Percentiles rank a stretch among this genome's conserved stretches.
These are phyloP conservation scores for Fragilariopsis cylindrus DNA, from an alignment of 108 stramenopile genomes.

Conservation along the genomic window DNA sequence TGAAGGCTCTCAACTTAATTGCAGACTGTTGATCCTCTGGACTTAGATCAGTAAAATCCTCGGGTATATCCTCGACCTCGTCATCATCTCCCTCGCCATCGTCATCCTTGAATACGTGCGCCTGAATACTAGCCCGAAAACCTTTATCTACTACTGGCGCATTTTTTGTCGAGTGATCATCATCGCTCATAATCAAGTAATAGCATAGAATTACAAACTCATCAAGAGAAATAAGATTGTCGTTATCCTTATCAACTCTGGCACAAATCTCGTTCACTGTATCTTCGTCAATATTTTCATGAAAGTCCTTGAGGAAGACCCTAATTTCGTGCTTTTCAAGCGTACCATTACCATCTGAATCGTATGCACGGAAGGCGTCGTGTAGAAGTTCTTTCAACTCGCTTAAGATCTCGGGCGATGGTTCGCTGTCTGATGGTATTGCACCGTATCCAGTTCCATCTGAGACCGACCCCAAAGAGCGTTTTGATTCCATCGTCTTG, in stretches of 20 bases:
- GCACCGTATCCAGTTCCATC: not conserved
- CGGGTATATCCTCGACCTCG: conserved; percentile 80
- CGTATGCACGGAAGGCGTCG: conserved; percentile 87
- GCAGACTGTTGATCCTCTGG: conserved; percentile 87
- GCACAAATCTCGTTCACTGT: conserved; percentile 55
- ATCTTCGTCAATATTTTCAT: conserved; percentile 59
- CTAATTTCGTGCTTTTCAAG: conserved; percentile 77
- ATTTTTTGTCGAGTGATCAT: not conserved
- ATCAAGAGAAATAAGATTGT: conserved; percentile 72
- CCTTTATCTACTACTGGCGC: conserved; percentile 13
- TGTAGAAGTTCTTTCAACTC: conserved; percentile 67
- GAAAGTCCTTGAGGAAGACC: conserved; percentile 74
- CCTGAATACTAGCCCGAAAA: conserved; percentile 7
- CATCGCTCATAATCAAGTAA: conserved; percentile 53
- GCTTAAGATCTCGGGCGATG: conserved; percentile 47
- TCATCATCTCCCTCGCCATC: conserved; percentile 44
- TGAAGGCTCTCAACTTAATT: conserved; percentile 85
- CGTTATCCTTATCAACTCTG: conserved; percentile 70
- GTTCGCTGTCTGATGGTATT: not conserved
- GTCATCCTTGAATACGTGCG: not conserved
- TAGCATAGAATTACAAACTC: conserved; percentile 91
- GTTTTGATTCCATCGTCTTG: conserved; percentile 7
- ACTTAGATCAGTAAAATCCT: conserved; percentile 62
- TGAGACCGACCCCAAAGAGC: not conserved
- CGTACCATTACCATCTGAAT: conserved; percentile 62